Evolutionary conservation across 441 rosid genomes (phyloP), one percentile per base, ranked within the genome.

Genomic region (Pelargonium citronellum): DNA sequence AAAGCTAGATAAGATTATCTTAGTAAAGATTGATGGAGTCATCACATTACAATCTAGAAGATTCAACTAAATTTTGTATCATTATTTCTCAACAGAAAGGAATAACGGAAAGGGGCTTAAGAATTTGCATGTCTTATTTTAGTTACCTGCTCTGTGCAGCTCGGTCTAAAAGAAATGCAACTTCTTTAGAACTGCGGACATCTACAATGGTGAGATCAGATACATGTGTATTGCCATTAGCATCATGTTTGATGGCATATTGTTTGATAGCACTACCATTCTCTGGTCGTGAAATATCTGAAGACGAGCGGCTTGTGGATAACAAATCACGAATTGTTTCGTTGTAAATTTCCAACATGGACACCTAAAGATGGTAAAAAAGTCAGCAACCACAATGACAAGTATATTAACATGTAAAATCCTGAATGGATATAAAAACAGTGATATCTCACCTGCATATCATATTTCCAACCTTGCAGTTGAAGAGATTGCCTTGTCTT

Each of bases 101-200:
- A 72, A 65, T 47, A 43, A 74, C 13, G 58, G 24, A 37, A 30
- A 37, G 19, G 11, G 39, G 1, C 30, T 43, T 46, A 2, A 34
- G 15, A 66, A 17, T 16, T 34, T 64, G 30, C 51, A 8, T 17
- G 15, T 19, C 19, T 17, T 41, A 9, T 17, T 34, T 34, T 3
- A 17, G 12, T 67, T 39, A 75, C 78, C 78, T 75, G 78, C 78
- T 75, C 51, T 71, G 69, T 27, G 78, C 74, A 20, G 78, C 74
- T 7, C 71, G 74, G 37, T 75, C 67, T 57, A 71, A 67, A n/a
- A 75, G 78, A 67, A 70, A 75, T 0, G 78, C 61, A 43, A 75
- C 78, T 68, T 75, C 78, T 27, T 66, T 71, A 67, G 27, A 67
- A 44, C 71, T 75, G 53, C 67, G 43, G 68, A 75, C 78, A 62